Evolutionary conservation across 1,284 basidiomycete species (phyloP), one percentile per base, ranked within the genome.

Genomic region (Inonotus obliquus): DNA sequence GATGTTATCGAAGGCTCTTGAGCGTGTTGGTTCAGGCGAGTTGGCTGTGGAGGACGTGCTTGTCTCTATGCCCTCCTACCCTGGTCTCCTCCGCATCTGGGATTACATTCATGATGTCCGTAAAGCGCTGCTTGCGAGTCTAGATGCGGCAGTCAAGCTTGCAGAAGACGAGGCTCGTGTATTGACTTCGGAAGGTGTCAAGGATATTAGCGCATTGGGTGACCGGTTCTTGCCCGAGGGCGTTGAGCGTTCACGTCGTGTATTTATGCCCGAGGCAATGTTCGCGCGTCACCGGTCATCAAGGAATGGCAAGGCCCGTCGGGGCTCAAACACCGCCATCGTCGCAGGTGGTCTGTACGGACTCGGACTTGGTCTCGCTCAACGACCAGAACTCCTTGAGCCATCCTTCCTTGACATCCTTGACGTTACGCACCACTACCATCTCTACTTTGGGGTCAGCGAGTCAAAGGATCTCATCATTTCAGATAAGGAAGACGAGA

Each of bases 191-290:
- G 73, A 77, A 4, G 87, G 91, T 49, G 92, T 99, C 11, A 75
- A 83, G 57, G 79, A 81, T 65, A 85, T 98, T 62, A 78, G 79
- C 54, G 77, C 81, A 32, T 76, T 97, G 6, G 94, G 87, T 29
- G 89, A 96, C 65, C 79, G 80, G 62, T 86, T 93, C 73, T 82
- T 98, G 10, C 94, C 96, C 0, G 80, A 81, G 32, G 88, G 86
- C 60, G 91, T 92, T n/a, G 90, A 93, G 71, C 80, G 89, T 49
- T 86, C 85, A 47, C 82, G 85, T 60, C 81, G 94, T 9, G 86
- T 96, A 11, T 99, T 99, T 79, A 87, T 94, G 77, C 92, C 96
- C 11, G 89, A 96, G 70, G 95, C 92, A 19, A 99, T 99, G 97
- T 99, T 99, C 77, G 74, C 79, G 19, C 74, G 78, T 62, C 77